Base-by-base conservation (phyloP, 2,329 filamentous ascomycete genomes). In the Colletotrichum sp. region DNA sequence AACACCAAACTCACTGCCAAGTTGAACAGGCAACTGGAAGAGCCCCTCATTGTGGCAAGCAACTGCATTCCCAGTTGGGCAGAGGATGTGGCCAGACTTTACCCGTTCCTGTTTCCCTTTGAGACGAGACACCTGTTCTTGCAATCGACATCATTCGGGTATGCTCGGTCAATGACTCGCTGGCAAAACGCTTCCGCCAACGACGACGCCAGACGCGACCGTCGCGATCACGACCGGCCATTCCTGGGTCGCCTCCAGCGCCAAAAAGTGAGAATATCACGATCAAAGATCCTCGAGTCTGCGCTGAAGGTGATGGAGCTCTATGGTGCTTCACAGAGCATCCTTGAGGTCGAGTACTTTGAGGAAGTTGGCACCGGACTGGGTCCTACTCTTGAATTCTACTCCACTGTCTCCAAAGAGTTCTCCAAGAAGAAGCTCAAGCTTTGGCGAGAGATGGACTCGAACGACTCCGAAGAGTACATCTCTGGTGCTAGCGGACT, bases 1-100 rank as follows among this genome's bases (percentile, higher is more conserved):
- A 99, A 99, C 81, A 98, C 97, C 1, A 99, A 99, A 83, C 90
- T 99, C 47, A 99, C 97, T 0, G 97, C 97, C 2, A 99, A 99
- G 85, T 90, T 99, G 70, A 99, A 99, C 81, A 93, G 97, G 33
- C 97, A 99, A 82, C 87, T 99, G 15, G 97, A 99, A 81, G 97
- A 99, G 84, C 97, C 97, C 12, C 86, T 99, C 76, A 97, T 99
- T 76, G 97, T 99, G 65, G 97, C 97, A 6, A 98, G 97, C 85
- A 98, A 96, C 80, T 99, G 97, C 81, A 88, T 99, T 47, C 97
- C 97, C 6, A 95, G 91, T 80, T 99, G 97, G 97, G 97, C 95
- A 75, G 96, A 98, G 83, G 97, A 99, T 80, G 86, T 99, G 66
- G 95, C 97, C 12, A 93, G 97, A 38, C 88, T 97, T 2, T 99